These are phyloP conservation scores for Calocera viscosa DNA, from an alignment of 768 basidiomycete species.

Conservation along the genomic window DNA sequence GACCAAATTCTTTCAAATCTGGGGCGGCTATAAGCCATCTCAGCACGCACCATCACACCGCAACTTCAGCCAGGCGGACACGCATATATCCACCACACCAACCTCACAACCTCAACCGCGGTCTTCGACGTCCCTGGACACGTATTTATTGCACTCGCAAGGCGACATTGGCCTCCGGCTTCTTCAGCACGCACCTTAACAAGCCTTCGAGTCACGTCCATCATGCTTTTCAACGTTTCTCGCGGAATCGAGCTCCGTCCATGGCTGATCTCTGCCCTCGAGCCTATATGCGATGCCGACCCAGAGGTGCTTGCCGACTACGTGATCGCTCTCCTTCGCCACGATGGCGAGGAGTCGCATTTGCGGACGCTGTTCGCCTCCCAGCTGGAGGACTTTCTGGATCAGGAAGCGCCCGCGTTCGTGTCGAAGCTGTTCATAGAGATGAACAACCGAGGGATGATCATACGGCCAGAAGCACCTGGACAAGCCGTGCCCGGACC, in stretches of 20 bases:
- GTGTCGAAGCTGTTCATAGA: slow-evolving; percentile 73
- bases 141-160: neutral
- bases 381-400: slow-evolving; percentile 86
- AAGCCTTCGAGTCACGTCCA: slow-evolving; percentile 7
- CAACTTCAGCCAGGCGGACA: neutral
- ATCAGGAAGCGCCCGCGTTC: slow-evolving; percentile 64
- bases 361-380: slow-evolving; percentile 63
- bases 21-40: neutral
- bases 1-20: neutral
- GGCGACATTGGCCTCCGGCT: neutral
- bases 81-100: neutral
- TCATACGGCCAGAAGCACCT: slow-evolving; percentile 14
- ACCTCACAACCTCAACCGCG: neutral
- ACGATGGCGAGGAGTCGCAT: slow-evolving; percentile 70
- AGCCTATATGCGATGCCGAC: slow-evolving; percentile 96
- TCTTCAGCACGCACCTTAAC: neutral
- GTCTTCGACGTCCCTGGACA: neutral
- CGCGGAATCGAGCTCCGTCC: slow-evolving; percentile 53
- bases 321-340: slow-evolving; percentile 82
- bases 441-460: slow-evolving; percentile 5
- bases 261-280: slow-evolving; percentile 80
- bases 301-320: slow-evolving; percentile 89
- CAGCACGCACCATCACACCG: neutral
- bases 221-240: slow-evolving; percentile 23
- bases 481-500: slow-evolving; percentile 34